phyloP scores from a whole-genome alignment of 2,329 filamentous ascomycete species.

The Cordyceps javanica region DNA sequence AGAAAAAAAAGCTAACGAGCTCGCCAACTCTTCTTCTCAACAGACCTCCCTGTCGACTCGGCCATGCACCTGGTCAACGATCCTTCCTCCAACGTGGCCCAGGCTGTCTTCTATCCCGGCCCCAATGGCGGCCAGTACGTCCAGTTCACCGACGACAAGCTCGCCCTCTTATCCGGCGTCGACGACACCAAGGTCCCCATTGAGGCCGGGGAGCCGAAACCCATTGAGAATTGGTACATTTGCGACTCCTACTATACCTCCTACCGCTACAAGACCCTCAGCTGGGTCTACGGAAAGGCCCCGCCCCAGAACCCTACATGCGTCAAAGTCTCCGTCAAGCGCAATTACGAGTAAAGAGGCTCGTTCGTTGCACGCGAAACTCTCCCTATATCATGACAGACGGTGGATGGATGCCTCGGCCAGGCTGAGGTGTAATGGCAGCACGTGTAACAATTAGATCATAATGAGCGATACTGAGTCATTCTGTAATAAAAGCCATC shows the following conservation, averaged over 20 bases:
- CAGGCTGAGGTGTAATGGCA: not conserved
- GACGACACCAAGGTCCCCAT: conserved; percentile 11
- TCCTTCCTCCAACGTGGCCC: conserved; percentile 9
- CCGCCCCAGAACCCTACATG: conserved; percentile 12
- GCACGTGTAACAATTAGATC: not conserved
- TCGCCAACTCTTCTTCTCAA: not conserved
- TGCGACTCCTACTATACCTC: conserved; percentile 5
- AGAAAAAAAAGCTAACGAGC: not conserved
- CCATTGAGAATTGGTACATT: conserved; percentile 3
- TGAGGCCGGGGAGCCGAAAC: not conserved
- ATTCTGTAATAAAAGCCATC: not conserved
- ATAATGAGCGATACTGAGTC: not conserved
- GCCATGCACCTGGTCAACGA: not conserved
- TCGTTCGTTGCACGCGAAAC: not conserved
- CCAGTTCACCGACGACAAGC: not conserved
- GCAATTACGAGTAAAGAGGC: conserved; percentile 2
- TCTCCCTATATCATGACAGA: not conserved
- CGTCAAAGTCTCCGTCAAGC: conserved; percentile 10
- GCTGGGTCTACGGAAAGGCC: conserved; percentile 12
- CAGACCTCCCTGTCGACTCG: conserved; percentile 1
- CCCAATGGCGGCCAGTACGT: not conserved
- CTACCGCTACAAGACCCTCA: conserved; percentile 12
- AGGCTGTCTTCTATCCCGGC: conserved; percentile 9
- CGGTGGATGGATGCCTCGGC: not conserved
- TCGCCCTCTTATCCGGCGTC: not conserved